Conservation (phyloP, 805 yeast genomes). For the Wickerhamiella galacta region DNA sequence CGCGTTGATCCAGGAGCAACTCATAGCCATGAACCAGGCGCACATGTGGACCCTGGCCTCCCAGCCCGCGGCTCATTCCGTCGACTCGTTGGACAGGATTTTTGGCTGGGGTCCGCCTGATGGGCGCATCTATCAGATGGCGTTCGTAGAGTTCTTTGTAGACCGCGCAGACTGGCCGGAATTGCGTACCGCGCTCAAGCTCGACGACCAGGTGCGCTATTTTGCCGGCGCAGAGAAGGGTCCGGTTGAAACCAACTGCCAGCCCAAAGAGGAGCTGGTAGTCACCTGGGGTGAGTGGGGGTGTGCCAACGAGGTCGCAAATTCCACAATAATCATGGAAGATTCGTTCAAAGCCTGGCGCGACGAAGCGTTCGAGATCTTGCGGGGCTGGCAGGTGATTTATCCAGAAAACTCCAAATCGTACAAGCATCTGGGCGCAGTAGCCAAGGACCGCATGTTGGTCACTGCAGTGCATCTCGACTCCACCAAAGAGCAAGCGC, state of each 20-base stretch:
- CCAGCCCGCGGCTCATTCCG: slow-evolving; percentile 84
- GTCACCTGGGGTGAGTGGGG: slow-evolving; percentile 98
- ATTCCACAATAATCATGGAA: slow-evolving; percentile 80
- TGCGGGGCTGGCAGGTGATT: slow-evolving; percentile 82
- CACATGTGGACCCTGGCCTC: slow-evolving; percentile 83
- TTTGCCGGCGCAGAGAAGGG: slow-evolving; percentile 46
- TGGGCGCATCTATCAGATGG: slow-evolving; percentile 82
- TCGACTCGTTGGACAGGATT: slow-evolving; percentile 62
- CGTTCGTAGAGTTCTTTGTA: slow-evolving; percentile 83
- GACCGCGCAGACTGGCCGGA: slow-evolving; percentile 53
- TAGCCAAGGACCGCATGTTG: slow-evolving; percentile 49
- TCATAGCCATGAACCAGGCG: slow-evolving; percentile 55
- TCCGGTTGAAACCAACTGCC: slow-evolving; percentile 35
- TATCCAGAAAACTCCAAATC: slow-evolving; percentile 40
- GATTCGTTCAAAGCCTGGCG: slow-evolving; percentile 93
- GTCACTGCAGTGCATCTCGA: slow-evolving; percentile 85
- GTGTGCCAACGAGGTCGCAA: slow-evolving; percentile 75
- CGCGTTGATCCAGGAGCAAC: slow-evolving; percentile 78
- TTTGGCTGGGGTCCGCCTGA: slow-evolving; percentile 96
- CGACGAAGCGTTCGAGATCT: slow-evolving; percentile 82
- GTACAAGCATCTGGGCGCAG: slow-evolving; percentile 41
- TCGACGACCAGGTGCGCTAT: slow-evolving; percentile 36
- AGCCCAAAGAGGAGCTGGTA: slow-evolving; percentile 41
- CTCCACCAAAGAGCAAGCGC: slow-evolving; percentile 46
- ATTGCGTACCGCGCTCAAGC: slow-evolving; percentile 36